A percentile compares a stretch with the other conserved stretches of the same genome.
Evolutionary conservation across 2,329 filamentous ascomycete species (phyloP).

Genomic region (Ophiocordyceps sinensis): DNA sequence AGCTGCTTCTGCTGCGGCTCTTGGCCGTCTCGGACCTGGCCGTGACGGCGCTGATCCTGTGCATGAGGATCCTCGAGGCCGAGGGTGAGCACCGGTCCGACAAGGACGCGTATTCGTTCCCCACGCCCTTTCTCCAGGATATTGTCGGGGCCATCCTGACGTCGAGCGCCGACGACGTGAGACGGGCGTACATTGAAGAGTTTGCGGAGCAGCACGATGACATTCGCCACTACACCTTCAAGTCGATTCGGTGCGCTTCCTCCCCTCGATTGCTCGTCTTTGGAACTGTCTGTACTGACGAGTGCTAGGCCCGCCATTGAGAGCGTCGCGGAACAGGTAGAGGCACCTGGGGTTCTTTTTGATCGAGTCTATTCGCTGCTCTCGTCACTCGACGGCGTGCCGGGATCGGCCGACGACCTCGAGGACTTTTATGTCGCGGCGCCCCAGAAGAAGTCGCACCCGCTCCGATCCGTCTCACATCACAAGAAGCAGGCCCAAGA

Average conservation of each 20-base stretch:
- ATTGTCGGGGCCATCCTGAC: constrained; percentile 50
- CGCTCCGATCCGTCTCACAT: constrained; percentile 47
- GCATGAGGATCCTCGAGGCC: constrained; percentile 74
- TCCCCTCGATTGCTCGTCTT: constrained; percentile 5
- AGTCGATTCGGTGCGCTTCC: constrained; percentile 51
- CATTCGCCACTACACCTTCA: constrained; percentile 69
- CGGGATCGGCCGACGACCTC: constrained; percentile 50
- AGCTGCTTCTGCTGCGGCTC: constrained; percentile 43
- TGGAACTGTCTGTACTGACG: constrained; percentile 1
- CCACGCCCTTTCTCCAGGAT: constrained; percentile 47
- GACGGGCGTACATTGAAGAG: constrained; percentile 60
- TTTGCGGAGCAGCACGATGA: constrained; percentile 74
- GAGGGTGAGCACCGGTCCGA: constrained; percentile 51
- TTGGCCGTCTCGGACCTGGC: constrained; percentile 50
- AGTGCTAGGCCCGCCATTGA: constrained; percentile 12
- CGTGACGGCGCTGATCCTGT: constrained; percentile 57
- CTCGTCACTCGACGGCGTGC: constrained; percentile 54
- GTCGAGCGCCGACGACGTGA: constrained; percentile 41
- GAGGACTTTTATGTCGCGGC: constrained; percentile 52
- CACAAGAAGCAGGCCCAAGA: constrained; percentile 74
- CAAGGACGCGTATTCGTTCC: constrained; percentile 54
- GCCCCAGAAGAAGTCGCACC: constrained; percentile 53
- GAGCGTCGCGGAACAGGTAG: constrained; percentile 6
- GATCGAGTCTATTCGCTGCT: constrained; percentile 48
- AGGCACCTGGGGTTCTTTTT: constrained; percentile 22